Evolutionary conservation across 176 grass and related monocot genomes (phyloP), one percentile per base, ranked within the genome.

Genomic region (Juncus effusus): DNA sequence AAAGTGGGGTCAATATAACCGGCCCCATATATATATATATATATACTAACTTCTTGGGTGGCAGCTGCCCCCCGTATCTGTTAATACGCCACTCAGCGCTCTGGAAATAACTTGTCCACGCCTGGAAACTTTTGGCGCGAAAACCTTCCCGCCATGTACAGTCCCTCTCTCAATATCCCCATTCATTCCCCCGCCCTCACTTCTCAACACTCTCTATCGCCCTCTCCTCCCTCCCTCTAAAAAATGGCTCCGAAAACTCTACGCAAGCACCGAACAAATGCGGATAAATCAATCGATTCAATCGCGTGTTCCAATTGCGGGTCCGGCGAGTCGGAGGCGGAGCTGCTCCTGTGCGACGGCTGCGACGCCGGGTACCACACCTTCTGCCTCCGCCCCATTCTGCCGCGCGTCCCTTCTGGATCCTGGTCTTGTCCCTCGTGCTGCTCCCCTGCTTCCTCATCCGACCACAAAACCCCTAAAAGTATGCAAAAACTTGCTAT

Each of bases 321-420:
- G 75, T 99, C 83, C 41, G 88, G 94, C 12, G 69, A 82, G 10
- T 57, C 54, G 3, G 72, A n/a, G 2, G 73, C 81, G 62, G 78
- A 93, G 78, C 64, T 99, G 38, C 83, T 99, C 66, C 94, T 99
- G 10, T 99, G 94, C 64, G 94, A 99, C 76, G 74, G 60, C 0
- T 99, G 94, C 81, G 78, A 93, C 73, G 63, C 74, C 28, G 94
- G 88, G n/a, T 74, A 84, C 72, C 93, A 97, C 77, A 78, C 85
- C 72, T 97, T 92, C 88, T 97, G 94, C 51, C 88, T 92, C 80
- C 85, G 88, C 13, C 94, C 85, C 42, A 92, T 97, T 54, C 88
- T 97, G 61, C 81, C 75, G 0, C 76, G 82, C 56, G 94, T 96
- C 40, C 92, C 92, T 42, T 59, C 73, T 44, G 92, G 87, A 44